A percentile compares a stretch with the other conserved stretches of the same genome.
These are phyloP conservation scores for Leishmania tropica DNA, from an alignment of 208 protist genomes.

Conservation along the genomic window DNA sequence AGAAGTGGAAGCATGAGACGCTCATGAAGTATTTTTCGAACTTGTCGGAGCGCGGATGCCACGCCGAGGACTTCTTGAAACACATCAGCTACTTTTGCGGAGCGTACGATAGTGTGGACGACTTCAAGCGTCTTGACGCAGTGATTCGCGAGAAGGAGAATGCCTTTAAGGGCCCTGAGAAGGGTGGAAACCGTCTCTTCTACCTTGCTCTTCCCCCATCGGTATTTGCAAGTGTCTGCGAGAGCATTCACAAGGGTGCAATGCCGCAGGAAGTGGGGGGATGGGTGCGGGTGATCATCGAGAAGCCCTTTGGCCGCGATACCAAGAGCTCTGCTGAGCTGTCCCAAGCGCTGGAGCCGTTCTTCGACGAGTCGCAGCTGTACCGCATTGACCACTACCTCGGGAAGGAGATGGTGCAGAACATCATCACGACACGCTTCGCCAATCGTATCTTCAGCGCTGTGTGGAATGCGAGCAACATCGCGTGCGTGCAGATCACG, in stretches of 20 bases:
- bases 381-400: conserved; percentile 96
- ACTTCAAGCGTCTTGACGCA: conserved; percentile 73
- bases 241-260: conserved; percentile 52
- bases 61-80: conserved; percentile 74
- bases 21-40: conserved; percentile 64
- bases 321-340: conserved; percentile 80
- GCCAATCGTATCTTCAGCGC: conserved; percentile 92
- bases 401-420: conserved; percentile 95
- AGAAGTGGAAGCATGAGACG: conserved; percentile 71
- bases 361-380: conserved; percentile 89
- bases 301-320: conserved; percentile 94
- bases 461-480: conserved; percentile 90
- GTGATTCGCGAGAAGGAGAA: conserved; percentile 57
- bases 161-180: conserved; percentile 35
- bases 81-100: conserved; percentile 76
- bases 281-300: conserved; percentile 90
- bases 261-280: conserved; percentile 61
- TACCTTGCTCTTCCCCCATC: conserved; percentile 92
- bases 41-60: conserved; percentile 44
- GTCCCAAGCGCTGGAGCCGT: conserved; percentile 62
- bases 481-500: conserved; percentile 91
- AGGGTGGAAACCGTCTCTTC: conserved; percentile 85
- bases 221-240: conserved; percentile 68
- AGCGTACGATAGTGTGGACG: conserved; percentile 73
- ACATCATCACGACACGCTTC: conserved; percentile 93